Conservation (phyloP, 2,329 filamentous ascomycete genomes). For the Calonectria henricotiae region DNA sequence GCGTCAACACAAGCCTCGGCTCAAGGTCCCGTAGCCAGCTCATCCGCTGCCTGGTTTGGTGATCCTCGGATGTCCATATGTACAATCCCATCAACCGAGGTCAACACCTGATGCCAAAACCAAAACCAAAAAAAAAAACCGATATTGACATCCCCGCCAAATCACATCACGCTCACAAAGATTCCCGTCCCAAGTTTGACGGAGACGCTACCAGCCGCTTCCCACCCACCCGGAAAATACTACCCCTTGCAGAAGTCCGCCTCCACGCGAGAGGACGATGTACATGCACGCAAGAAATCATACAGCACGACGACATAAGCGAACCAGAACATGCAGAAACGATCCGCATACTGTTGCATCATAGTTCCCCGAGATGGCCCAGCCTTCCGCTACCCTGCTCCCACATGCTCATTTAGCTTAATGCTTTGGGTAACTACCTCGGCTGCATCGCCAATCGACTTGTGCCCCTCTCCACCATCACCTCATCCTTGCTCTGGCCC, state of each 20-base stretch:
- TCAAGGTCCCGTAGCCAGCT: no score
- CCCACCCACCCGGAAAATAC: conserved; percentile 16
- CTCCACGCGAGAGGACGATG: conserved; percentile 10
- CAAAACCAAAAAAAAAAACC: not conserved
- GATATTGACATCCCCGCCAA: not conserved
- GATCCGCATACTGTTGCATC: conserved; percentile 6
- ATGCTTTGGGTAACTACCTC: conserved; percentile 32
- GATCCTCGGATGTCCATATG: no score
- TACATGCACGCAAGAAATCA: conserved; percentile 1
- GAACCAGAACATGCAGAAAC: not conserved
- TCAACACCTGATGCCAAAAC: not conserved
- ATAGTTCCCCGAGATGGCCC: conserved; percentile 24
- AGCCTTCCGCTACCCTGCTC: conserved; percentile 21
- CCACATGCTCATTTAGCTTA: conserved; percentile 31
- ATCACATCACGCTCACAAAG: not conserved
- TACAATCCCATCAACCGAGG: not conserved
- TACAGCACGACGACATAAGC: conserved; percentile 8
- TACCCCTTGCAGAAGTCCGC: conserved; percentile 32
- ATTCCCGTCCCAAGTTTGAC: not conserved
- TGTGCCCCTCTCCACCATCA: conserved; percentile 2
- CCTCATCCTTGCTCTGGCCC: not conserved
- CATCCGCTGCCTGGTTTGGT: no score
- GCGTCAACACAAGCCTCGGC: no score
- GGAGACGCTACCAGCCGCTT: not conserved
- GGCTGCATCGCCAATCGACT: conserved; percentile 26